Evolutionary conservation across 148 eudicot species (phyloP).

Genomic region (Heliosperma pusillum): DNA sequence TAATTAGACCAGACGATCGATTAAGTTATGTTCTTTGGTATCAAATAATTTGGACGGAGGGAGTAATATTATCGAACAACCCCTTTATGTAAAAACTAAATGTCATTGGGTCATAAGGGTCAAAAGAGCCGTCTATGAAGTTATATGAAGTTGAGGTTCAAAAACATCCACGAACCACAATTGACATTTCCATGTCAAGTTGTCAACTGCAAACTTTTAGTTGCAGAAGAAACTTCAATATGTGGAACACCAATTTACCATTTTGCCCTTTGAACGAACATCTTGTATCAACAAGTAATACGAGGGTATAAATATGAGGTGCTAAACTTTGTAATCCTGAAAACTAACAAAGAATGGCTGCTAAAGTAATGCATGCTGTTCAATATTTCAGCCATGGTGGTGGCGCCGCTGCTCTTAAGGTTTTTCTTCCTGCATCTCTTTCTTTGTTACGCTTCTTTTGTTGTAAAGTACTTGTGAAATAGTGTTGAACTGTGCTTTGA

Average conservation of each 20-base stretch:
- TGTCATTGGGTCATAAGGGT: background rate
- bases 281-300: background rate
- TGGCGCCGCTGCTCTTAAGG: slow-evolving; percentile 47
- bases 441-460: background rate
- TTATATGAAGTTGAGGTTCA: slow-evolving; percentile 1
- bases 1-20: too few species aligned
- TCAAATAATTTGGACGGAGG: too few species aligned
- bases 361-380: slow-evolving; percentile 46
- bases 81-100: background rate
- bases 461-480: background rate
- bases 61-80: background rate
- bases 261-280: slow-evolving; percentile 1
- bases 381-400: slow-evolving; percentile 49
- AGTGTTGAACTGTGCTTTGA: background rate
- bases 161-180: slow-evolving; percentile 3
- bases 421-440: background rate
- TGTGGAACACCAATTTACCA: background rate
- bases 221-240: background rate
- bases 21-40: too few species aligned
- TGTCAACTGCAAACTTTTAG: slow-evolving; percentile 4
- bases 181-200: background rate
- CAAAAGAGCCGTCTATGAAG: background rate
- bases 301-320: background rate
- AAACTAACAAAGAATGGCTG: slow-evolving; percentile 17
- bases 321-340: background rate